Evolutionary conservation across 2,329 filamentous ascomycete genomes (phyloP), one percentile per base, ranked within the genome.

Genomic region (Tolypocladium tropicale): DNA sequence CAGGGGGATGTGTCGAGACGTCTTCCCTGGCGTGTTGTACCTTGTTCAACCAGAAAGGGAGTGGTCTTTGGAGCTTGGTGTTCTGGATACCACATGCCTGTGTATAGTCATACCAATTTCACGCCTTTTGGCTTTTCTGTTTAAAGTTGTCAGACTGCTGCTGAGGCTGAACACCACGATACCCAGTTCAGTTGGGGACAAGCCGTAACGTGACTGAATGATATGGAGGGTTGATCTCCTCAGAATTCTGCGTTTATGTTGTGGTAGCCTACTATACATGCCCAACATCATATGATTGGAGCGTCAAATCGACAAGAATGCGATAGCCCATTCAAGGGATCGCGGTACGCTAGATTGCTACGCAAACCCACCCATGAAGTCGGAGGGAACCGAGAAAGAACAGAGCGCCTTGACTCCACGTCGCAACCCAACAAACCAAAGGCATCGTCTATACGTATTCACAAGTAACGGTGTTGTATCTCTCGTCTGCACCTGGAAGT

Each of bases 401-500:
- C 25, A 28, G 5, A 23, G 25, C 43, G 6, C 14, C 14, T 11
- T n/a, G 6, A 10, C 14, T 48, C 43, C 43, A 16, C 14, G 14
- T 48, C 25, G 6, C 18, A 16, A 6, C 41, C 3, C 16, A 11
- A 28, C 0, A 48, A 16, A 18, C 16, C 14, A 48, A 48, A 30
- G 3, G 14, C 3, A 6, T 11, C 9, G 25, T 21, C 50, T 52
- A 76, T 53, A 74, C 73, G 55, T 75, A 76, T 56, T 76, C 74
- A 34, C 72, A 71, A 23, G 68, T 72, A 30, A 76, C 72, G 0
- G 72, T 71, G 53, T 71, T 68, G 58, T 75, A 75, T 56, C 73
- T 64, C 54, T 70, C 66, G 53, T 67, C 71, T 74, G 43, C 49
- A 30, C 21, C 11, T 28, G 1, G 18, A 3, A n/a, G 57, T 68